phyloP scores from a whole-genome alignment of 306 rosid species.

The Cucurbita ficifolia region DNA sequence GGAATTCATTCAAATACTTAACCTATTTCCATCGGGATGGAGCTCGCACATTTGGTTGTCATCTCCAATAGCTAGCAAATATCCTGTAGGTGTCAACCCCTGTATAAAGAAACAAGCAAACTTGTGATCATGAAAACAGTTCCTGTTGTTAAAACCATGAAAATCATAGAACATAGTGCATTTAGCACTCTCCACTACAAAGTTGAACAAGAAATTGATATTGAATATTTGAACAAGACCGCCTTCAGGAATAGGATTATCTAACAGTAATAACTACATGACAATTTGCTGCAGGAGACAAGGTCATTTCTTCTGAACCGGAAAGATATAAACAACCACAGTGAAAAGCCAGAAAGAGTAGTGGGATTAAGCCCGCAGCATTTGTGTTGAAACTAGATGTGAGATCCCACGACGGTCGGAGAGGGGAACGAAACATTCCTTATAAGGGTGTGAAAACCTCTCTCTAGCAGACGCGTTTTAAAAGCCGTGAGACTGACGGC shows the following conservation, averaged over 20 bases:
- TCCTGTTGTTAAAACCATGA: background rate
- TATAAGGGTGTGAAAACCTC: too few species aligned
- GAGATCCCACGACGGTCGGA: too few species aligned
- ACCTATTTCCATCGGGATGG: conserved; percentile 97
- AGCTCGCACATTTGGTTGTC: conserved; percentile 80
- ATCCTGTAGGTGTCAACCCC: conserved; percentile 58
- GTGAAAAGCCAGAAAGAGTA: background rate
- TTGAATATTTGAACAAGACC: background rate
- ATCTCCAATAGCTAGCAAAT: conserved; percentile 66
- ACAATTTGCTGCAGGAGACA: background rate
- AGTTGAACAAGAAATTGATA: background rate
- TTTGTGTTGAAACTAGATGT: background rate
- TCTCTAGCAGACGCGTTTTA: too few species aligned
- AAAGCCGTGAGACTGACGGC: too few species aligned
- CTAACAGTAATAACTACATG: background rate
- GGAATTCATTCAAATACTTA: background rate
- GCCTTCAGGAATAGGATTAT: background rate
- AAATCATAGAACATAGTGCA: background rate
- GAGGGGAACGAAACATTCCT: too few species aligned
- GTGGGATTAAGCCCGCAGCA: background rate
- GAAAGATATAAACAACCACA: background rate
- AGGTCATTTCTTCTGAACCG: background rate
- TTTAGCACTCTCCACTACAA: background rate
- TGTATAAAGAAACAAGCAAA: conserved; percentile 16
- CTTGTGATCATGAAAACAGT: background rate